These are phyloP conservation scores for Solanum sejunctum DNA, from an alignment of 257 asterid genomes.

Conservation along the genomic window DNA sequence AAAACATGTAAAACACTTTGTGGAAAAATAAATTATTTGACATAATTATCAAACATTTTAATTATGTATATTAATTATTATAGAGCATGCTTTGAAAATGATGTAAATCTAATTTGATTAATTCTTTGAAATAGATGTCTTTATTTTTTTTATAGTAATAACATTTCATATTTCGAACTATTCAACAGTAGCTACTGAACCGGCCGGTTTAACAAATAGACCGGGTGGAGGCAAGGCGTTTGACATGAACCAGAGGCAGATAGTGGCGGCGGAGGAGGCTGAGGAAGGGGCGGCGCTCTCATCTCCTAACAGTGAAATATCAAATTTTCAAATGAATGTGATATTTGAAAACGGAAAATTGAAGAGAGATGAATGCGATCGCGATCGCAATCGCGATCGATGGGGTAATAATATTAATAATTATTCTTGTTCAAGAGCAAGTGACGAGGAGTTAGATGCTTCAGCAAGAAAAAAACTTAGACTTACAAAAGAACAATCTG, in stretches of 20 bases:
- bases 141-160: neutral
- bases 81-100: neutral
- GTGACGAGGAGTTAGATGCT: constrained; percentile 55
- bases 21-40: neutral
- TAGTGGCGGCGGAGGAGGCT: constrained; percentile 9
- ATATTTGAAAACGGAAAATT: constrained; percentile 2
- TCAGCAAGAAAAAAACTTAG: constrained; percentile 58
- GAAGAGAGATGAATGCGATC: constrained; percentile 22
- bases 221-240: neutral
- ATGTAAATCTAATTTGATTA: neutral
- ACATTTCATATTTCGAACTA: neutral
- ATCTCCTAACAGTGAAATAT: constrained; percentile 34
- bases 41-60: neutral
- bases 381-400: neutral
- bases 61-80: neutral
- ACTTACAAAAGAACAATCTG: constrained; percentile 71
- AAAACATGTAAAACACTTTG: neutral
- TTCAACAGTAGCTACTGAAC: constrained; percentile 27
- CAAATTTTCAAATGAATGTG: constrained; percentile 54
- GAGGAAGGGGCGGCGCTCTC: constrained; percentile 24
- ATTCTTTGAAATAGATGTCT: neutral
- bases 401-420: neutral
- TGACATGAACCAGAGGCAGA: constrained; percentile 22
- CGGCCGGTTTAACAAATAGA: constrained; percentile 11
- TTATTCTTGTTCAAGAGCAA: constrained; percentile 36